Evolutionary conservation across 2,329 filamentous ascomycete species (phyloP), one percentile per base, ranked within the genome.

Genomic region (Apiospora marii): DNA sequence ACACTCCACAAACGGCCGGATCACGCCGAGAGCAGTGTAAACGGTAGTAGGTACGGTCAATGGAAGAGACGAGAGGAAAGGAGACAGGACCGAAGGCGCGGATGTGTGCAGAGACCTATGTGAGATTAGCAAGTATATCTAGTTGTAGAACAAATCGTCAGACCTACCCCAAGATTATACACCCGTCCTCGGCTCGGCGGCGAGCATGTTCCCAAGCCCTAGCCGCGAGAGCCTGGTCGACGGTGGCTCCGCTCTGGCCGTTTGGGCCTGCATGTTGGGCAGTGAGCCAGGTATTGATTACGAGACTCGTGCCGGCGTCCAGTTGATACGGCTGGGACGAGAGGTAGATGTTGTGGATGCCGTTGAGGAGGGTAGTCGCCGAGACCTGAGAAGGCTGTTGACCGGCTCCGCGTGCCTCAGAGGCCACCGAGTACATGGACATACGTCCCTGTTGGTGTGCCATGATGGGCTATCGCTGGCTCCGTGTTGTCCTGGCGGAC

Each of bases 141-240:
- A 16, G 8, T 8, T n/a, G 16, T 27, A 46, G 51, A 69, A 1
- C 69, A 70, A 27, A 67, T 79, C 75, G 77, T 76, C 68, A n/a
- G n/a, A 83, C 91, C 77, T 87, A 97, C 94, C 93, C 93, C 76
- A 99, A 84, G 71, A 98, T 87, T 75, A 99, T 93, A 80, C 95
- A 98, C 22, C 94, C 95, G 84, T 99, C 96, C 82, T 99, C 96
- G 58, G 96, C 96, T 85, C 96, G 91, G 74, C 96, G 91, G 77
- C 96, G 90, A 72, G 96, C 96, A 86, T 99, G 96, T 84, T 99
- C 96, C 96, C 96, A 99, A 3, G 95, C 95, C 81, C 94, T 91
- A 70, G 90, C 87, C 22, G 94, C 93, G 69, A 99, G 84, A 30
- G 93, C 90, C 58, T 89, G 84, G 83, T 99, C 96, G 58, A 98